phyloP scores from a whole-genome alignment of 371 early-diverging fungal species.

The Lichtheimia corymbifera region DNA sequence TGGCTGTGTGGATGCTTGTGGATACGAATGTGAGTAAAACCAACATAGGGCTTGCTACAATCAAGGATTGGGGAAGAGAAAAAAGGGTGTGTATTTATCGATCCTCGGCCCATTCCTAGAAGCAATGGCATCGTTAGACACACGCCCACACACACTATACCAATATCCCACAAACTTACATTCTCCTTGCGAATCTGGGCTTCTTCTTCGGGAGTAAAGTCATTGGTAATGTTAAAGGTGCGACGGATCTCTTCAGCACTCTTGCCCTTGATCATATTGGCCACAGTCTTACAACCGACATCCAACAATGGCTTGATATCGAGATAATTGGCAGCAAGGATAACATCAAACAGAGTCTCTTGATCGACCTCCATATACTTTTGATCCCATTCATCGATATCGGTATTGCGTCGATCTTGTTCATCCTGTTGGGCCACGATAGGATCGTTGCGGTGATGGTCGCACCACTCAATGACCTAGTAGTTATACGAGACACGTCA shows the following conservation, averaged over 20 bases:
- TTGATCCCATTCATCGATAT: conserved; percentile 83
- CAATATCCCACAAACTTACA: conserved; percentile 42
- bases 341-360: conserved; percentile 75
- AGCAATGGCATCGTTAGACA: background rate
- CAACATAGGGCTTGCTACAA: background rate
- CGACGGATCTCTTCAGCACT: conserved; percentile 92
- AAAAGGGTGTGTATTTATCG: conserved; percentile 50
- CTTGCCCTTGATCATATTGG: conserved; percentile 97
- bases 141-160: conserved; percentile 15
- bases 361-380: conserved; percentile 80
- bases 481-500: background rate
- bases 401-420: conserved; percentile 65
- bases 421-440: conserved; percentile 50
- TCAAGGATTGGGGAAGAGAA: background rate
- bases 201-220: conserved; percentile 96
- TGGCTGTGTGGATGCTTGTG: background rate
- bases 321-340: conserved; percentile 91
- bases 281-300: conserved; percentile 96
- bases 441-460: conserved; percentile 76
- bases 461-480: conserved; percentile 81
- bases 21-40: background rate
- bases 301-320: conserved; percentile 95
- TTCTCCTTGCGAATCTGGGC: conserved; percentile 89
- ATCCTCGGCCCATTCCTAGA: conserved; percentile 78
- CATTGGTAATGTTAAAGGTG: conserved; percentile 92